Evolutionary conservation across 352 stramenopile genomes (phyloP), one percentile per base, ranked within the genome.

Genomic region (Phytophthora sp.): DNA sequence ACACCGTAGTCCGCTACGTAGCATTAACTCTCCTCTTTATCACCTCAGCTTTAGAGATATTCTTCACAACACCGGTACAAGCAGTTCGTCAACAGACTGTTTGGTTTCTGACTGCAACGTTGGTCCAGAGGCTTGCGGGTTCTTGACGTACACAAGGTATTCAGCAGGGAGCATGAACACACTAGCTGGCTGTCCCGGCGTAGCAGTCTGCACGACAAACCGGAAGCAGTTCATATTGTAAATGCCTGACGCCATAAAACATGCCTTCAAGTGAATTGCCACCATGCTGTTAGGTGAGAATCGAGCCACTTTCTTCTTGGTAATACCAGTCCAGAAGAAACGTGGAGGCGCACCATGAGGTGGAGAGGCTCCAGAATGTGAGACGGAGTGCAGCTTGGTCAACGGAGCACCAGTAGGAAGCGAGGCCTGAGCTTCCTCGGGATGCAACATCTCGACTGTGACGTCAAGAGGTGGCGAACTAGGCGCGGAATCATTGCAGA

Each of bases 201-300:
- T 58, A 5, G 45, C 38, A 21, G 80, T 29, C 29, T 85, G 73
- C 35, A 93, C 63, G 3, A 82, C 59, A 41, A 93, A 83, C 20
- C 85, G 82, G 62, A 93, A 90, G 7, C 83, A 84, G 58, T 96
- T 96, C 13, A 96, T 60, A 57, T 96, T 86, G 71, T 91, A 96
- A 27, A 95, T 75, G 11, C 88, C 88, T 2, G 88, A 61, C 18
- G 65, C 71, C 50, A 87, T 74, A 42, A 96, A 96, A 46, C 84
- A 93, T 23, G 88, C 88, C 27, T 80, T 82, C 18, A 96, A 64
- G 26, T 76, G 73, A 56, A 96, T 79, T 38, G 76, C 69, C 20
- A 79, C 66, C 11, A 57, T 56, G 7, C 64, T 73, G 27, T 76
- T 82, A 3, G 88, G 80, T 23, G 73, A 49, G 41, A 94, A 85